phyloP scores from a whole-genome alignment of 306 rosid species.

The Fagus crenata region DNA sequence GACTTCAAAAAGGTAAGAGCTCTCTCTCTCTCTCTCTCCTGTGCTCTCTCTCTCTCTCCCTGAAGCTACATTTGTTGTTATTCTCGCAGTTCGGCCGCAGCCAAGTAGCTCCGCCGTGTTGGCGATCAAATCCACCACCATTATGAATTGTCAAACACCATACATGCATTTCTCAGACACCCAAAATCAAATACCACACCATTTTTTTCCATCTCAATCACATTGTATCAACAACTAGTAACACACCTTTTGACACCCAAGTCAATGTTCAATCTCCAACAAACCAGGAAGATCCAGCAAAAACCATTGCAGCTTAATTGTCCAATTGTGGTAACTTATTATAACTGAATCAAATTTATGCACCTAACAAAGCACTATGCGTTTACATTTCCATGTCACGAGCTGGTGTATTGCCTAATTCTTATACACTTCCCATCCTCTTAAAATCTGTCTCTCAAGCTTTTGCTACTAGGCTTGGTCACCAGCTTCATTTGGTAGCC shows the following conservation, averaged over 20 bases:
- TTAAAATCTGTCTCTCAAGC: conserved; percentile 51
- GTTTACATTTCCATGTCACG: conserved; percentile 46
- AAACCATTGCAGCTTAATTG: conserved; percentile 35
- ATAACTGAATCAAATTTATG: conserved; percentile 43
- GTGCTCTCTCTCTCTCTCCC: too few species aligned
- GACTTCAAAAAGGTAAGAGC: too few species aligned
- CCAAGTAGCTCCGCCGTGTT: too few species aligned
- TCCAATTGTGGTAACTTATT: conserved; percentile 30
- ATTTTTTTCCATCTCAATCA: conserved; percentile 6
- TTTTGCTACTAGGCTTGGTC: conserved; percentile 42
- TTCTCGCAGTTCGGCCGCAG: too few species aligned
- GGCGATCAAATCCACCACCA: too few species aligned
- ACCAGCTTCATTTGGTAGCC: conserved; percentile 55
- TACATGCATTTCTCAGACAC: not conserved
- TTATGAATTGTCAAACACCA: too few species aligned
- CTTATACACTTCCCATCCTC: conserved; percentile 63
- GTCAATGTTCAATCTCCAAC: not conserved
- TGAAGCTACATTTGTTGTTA: too few species aligned
- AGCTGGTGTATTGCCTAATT: conserved; percentile 57
- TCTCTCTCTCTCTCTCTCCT: too few species aligned
- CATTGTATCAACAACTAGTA: not conserved
- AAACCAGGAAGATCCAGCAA: conserved; percentile 7
- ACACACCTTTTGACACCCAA: conserved; percentile 8
- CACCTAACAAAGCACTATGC: conserved; percentile 49
- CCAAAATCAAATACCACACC: not conserved